Conservation (phyloP, 164 flowering plant genomes). For the Magnolia changhungtana region DNA sequence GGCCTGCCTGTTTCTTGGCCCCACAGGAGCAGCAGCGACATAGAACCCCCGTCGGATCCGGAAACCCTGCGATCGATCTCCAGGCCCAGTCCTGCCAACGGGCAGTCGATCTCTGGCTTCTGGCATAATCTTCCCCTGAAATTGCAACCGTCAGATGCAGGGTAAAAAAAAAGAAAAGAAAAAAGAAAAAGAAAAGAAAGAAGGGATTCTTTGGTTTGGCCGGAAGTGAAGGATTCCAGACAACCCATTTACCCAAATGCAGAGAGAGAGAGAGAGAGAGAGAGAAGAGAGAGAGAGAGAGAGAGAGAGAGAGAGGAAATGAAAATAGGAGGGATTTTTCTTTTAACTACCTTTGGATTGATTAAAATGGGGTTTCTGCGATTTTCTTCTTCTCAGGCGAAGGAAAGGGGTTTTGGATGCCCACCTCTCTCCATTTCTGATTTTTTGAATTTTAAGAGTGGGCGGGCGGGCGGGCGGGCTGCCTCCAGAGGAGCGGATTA, state of each 20-base stretch:
- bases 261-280: no score
- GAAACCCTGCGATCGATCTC: not conserved
- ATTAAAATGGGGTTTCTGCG: not conserved
- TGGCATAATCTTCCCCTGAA: slow-evolving; percentile 11
- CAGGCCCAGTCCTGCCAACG: not conserved
- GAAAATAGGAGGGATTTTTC: no score
- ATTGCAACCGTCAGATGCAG: not conserved
- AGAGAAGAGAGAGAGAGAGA: not conserved
- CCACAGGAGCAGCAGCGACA: not conserved
- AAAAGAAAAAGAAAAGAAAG: no score
- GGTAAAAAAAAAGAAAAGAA: no score
- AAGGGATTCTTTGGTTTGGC: not conserved
- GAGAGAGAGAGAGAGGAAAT: not conserved
- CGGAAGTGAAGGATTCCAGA: not conserved
- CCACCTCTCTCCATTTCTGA: not conserved
- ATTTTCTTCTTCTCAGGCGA: not conserved
- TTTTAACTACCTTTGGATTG: not conserved
- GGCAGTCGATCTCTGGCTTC: slow-evolving; percentile 11
- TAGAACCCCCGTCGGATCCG: not conserved
- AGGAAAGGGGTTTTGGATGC: not conserved
- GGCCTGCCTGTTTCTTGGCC: not conserved
- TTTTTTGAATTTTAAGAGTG: not conserved
- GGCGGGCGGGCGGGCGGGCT: not conserved
- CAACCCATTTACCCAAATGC: not conserved
- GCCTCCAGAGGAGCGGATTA: not conserved